Conservation (phyloP, 306 rosid genomes). For the Pterocarpus macrocarpus region DNA sequence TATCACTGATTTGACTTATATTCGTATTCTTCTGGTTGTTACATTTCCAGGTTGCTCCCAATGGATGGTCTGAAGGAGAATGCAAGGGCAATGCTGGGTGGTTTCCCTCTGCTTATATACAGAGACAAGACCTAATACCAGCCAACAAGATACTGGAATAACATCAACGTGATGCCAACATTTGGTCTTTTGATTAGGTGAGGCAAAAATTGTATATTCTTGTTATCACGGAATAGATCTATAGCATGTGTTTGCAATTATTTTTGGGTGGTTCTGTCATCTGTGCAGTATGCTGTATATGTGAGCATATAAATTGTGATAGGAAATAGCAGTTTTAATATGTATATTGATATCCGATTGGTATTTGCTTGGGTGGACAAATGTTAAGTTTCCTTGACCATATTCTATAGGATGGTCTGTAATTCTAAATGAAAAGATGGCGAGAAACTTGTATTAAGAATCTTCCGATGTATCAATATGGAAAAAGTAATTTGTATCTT, state of each 20-base stretch:
- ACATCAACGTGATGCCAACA: conserved; percentile 37
- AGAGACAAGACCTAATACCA: conserved; percentile 69
- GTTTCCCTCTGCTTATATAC: conserved; percentile 96
- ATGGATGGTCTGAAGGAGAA: conserved; percentile 98
- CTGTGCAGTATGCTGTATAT: conserved; percentile 47
- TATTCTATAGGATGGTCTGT: conserved; percentile 37
- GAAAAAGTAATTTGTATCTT: conserved; percentile 28
- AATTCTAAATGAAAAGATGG: conserved; percentile 32
- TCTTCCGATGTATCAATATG: conserved; percentile 34
- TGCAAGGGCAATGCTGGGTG: conserved; percentile 81
- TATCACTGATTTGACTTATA: conserved; percentile 16
- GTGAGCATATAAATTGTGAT: conserved; percentile 43
- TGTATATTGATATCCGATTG: conserved; percentile 44
- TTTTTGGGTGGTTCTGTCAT: conserved; percentile 44
- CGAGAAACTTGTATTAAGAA: conserved; percentile 34
- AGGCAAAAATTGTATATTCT: conserved; percentile 51
- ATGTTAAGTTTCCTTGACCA: conserved; percentile 26
- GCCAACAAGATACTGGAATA: conserved; percentile 55
- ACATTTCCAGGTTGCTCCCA: conserved; percentile 63
- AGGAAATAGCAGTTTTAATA: conserved; percentile 37
- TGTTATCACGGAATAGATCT: conserved; percentile 39
- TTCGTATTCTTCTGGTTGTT: background rate
- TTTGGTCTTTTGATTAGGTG: conserved; percentile 42
- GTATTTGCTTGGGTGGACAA: conserved; percentile 42
- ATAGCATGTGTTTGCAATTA: conserved; percentile 30